phyloP scores from a whole-genome alignment of 2,329 filamentous ascomycete species.

The Lachnellula subtilissima region DNA sequence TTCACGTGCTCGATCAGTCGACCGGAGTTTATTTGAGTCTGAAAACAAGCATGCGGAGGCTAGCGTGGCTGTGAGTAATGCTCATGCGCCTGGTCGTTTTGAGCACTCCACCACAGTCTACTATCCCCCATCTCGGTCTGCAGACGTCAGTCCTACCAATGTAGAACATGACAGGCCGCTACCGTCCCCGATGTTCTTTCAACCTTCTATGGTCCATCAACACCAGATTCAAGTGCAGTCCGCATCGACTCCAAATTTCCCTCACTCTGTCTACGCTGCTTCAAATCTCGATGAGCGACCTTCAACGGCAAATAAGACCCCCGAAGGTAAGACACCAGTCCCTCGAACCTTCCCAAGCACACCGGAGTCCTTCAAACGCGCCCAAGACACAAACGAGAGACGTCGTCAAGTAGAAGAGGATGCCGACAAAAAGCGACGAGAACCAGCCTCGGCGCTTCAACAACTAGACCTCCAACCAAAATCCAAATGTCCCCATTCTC shows the following conservation, averaged over 20 bases:
- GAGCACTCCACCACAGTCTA: conserved; percentile 15
- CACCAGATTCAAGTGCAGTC: conserved; percentile 19
- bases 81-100: conserved; percentile 53
- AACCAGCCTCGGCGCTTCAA: conserved; percentile 12
- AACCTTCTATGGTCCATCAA: conserved; percentile 22
- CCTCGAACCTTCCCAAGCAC: conserved; percentile 36
- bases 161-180: conserved; percentile 18
- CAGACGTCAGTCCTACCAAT: conserved; percentile 21
- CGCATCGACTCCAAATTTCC: conserved; percentile 25
- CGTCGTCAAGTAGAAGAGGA: conserved; percentile 33
- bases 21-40: conserved; percentile 54
- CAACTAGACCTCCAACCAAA: conserved; percentile 24
- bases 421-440: conserved; percentile 31
- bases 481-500: conserved; percentile 41
- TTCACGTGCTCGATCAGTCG: conserved; percentile 57
- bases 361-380: conserved; percentile 37
- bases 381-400: conserved; percentile 30
- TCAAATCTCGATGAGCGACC: conserved; percentile 43
- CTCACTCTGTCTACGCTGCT: conserved; percentile 22
- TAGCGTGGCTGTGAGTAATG: conserved; percentile 58
- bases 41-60: conserved; percentile 61
- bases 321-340: conserved; percentile 35
- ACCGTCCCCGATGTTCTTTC: conserved; percentile 29
- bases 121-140: conserved; percentile 18
- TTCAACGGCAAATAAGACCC: conserved; percentile 42